Conservation (phyloP, 2,329 filamentous ascomycete species). For the Claviceps arundinis region DNA sequence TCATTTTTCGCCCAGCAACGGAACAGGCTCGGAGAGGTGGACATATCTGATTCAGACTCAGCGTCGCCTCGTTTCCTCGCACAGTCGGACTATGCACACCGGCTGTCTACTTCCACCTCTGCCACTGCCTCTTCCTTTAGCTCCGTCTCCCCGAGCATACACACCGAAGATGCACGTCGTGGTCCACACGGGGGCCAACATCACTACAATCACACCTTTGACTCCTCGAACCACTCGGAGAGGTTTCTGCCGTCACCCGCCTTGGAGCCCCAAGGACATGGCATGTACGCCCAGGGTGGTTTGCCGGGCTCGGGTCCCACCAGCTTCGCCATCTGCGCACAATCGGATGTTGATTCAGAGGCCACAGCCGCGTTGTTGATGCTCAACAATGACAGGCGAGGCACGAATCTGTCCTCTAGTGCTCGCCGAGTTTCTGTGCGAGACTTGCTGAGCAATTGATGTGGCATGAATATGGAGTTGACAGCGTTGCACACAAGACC, state of each 20-base stretch:
- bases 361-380: constrained; percentile 78
- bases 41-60: constrained; percentile 44
- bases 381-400: constrained; percentile 67
- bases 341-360: constrained; percentile 54
- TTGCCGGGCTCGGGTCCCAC: constrained; percentile 40
- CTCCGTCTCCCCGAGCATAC: constrained; percentile 38
- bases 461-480: too few species aligned
- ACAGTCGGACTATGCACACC: constrained; percentile 21
- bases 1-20: constrained; percentile 23
- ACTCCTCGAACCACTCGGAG: too few species aligned
- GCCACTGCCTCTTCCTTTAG: too few species aligned
- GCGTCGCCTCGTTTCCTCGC: constrained; percentile 33
- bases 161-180: constrained; percentile 28
- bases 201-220: constrained; percentile 32
- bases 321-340: constrained; percentile 42
- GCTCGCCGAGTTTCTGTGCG: constrained; percentile 40
- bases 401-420: constrained; percentile 17
- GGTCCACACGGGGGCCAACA: constrained; percentile 37
- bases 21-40: constrained; percentile 33
- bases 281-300: constrained; percentile 26
- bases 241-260: constrained; percentile 30
- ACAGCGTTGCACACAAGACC: too few species aligned
- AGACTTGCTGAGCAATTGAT: constrained; percentile 39
- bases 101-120: constrained; percentile 15
- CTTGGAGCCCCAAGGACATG: constrained; percentile 36